Base-by-base conservation (phyloP, 495 filamentous ascomycete species). In the Aspergillus cavernicola region DNA sequence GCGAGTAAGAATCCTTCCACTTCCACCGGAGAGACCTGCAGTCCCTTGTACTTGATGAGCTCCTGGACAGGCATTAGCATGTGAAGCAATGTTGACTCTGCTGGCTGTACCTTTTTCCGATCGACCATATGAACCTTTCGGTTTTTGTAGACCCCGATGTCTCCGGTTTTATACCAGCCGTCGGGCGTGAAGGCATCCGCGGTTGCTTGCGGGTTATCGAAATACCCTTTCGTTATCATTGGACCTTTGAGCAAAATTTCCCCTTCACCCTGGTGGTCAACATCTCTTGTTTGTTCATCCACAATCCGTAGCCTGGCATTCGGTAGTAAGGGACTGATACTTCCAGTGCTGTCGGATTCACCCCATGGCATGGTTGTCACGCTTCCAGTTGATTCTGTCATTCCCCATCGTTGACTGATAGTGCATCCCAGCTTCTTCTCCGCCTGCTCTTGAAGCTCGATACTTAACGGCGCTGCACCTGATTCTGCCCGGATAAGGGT, bases 151-250 rank as follows among this genome's bases (percentile, higher is more conserved):
- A 38, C 76, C 71, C 57, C 83, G 46, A 95, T 88, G 62, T 95
- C 90, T 19, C 90, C 90, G 0, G 90, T 92, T 59, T 83, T 81
- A 72, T 95, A 92, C 90, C 90, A 95, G 49, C 88, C 89, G 60
- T 93, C 89, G 19, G 77, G 63, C 32, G 85, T 79, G 28, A 92
- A 73, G 8, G 83, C 78, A 64, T 86, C 88, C 35, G 72, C 71
- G 7, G 89, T 93, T 69, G 90, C 87, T 36, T 80, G 85, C 4
- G 80, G 73, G 63, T 89, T 88, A 62, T 83, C 83, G 70, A 80
- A 89, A 69, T 95, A 95, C 53, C 83, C 85, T 36, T 68, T 62
- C 74, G 92, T 90, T 36, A 87, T 59, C 50, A 53, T 56, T 4
- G 58, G 53, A 6, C 53, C 53, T 40, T 48, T 52, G 52, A 59